phyloP scores from a whole-genome alignment of 345 rosid genomes.

The Eucalyptus victrix region DNA sequence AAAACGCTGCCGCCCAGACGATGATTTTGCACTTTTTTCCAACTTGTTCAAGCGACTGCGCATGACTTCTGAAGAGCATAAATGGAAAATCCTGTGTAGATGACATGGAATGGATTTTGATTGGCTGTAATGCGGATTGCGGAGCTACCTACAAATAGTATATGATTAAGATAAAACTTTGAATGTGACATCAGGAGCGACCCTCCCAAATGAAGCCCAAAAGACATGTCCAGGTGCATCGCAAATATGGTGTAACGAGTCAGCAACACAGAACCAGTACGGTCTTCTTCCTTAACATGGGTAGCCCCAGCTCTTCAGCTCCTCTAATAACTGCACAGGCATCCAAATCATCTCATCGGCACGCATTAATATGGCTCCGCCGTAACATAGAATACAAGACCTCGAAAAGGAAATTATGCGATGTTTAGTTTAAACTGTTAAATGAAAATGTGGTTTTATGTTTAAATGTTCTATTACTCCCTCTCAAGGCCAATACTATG shows the following conservation, averaged over 20 bases:
- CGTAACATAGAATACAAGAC: not conserved
- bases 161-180: not conserved
- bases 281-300: not conserved
- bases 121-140: not conserved
- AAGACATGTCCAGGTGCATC: not conserved
- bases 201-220: not conserved
- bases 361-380: not conserved
- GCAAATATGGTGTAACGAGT: not conserved
- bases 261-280: not conserved
- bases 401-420: not conserved
- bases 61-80: not conserved
- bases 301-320: not conserved
- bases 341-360: not conserved
- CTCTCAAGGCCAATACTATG: too few species aligned
- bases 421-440: not conserved
- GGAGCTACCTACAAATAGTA: not conserved
- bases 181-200: not conserved
- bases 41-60: not conserved
- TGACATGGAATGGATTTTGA: not conserved
- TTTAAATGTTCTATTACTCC: too few species aligned
- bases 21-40: not conserved
- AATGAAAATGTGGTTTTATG: fast-evolving
- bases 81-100: not conserved
- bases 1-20: not conserved
- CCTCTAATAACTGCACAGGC: not conserved